These are phyloP conservation scores for Talaromyces sp. DNA, from an alignment of 2,329 filamentous ascomycete genomes.

Conservation along the genomic window DNA sequence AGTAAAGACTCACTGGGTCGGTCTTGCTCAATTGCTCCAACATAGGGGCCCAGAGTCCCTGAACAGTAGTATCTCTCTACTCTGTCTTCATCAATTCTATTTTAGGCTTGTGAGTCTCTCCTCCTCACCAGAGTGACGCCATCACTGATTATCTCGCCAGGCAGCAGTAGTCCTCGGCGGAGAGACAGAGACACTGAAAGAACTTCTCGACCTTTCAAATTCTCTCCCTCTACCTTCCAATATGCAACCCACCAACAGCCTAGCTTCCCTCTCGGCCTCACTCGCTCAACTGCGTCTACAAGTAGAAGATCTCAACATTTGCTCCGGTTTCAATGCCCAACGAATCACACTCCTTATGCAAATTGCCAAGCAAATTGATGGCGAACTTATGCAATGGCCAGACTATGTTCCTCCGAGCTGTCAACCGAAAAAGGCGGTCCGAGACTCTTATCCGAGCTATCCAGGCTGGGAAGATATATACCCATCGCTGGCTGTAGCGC, in stretches of 20 bases:
- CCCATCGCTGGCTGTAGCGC: conserved; percentile 4
- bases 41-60: conserved; percentile 1
- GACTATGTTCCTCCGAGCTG: background rate
- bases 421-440: background rate
- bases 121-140: no score
- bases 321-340: background rate
- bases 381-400: conserved; percentile 9
- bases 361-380: background rate
- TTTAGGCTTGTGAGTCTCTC: conserved; percentile 1
- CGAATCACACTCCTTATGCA: background rate
- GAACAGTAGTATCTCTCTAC: background rate
- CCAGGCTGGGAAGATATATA: conserved; percentile 9
- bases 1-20: conserved; percentile 3
- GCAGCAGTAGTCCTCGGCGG: conserved; percentile 2
- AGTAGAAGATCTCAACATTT: background rate
- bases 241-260: background rate
- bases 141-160: background rate
- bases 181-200: background rate
- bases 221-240: background rate
- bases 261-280: background rate
- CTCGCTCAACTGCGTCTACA: background rate
- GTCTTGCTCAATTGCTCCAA: conserved; percentile 6
- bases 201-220: background rate
- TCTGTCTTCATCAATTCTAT: conserved; percentile 8
- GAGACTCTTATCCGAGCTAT: background rate